Evolutionary conservation across 2,329 filamentous ascomycete species (phyloP).

Genomic region (Nakataea oryzae): DNA sequence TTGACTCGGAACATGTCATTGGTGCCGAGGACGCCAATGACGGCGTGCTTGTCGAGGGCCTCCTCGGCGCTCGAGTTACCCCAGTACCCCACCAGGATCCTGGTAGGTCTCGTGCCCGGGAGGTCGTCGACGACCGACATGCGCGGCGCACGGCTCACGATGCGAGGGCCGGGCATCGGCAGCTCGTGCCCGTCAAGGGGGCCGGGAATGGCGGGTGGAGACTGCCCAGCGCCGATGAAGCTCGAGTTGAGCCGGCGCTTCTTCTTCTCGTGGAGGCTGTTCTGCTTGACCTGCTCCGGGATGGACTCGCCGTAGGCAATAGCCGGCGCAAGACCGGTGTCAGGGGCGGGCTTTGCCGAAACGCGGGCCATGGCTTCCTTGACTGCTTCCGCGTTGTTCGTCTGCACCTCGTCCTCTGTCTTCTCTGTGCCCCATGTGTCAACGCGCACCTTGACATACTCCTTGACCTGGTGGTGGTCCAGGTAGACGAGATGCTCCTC

Average conservation of each 20-base stretch:
- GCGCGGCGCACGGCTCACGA: not conserved
- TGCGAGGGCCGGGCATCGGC: not conserved
- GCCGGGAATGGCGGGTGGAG: not conserved
- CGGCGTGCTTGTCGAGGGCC: conserved; percentile 45
- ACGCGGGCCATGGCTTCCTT: conserved; percentile 34
- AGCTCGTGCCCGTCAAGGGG: not conserved
- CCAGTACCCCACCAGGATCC: conserved; percentile 51
- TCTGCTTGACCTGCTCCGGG: conserved; percentile 26
- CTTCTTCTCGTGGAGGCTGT: conserved; percentile 28
- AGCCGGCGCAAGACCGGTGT: conserved; percentile 28
- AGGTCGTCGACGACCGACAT: conserved; percentile 28
- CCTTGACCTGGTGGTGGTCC: conserved; percentile 48
- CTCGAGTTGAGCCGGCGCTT: conserved; percentile 27
- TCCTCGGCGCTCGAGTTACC: conserved; percentile 37
- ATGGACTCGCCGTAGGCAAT: conserved; percentile 42
- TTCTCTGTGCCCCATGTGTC: conserved; percentile 21
- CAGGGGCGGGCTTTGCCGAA: conserved; percentile 28
- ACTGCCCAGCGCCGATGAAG: not conserved
- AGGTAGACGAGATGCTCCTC: conserved; percentile 43
- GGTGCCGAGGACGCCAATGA: conserved; percentile 50
- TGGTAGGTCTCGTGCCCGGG: conserved; percentile 42
- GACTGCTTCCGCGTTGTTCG: conserved; percentile 30
- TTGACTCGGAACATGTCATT: conserved; percentile 58
- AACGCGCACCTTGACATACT: conserved; percentile 47
- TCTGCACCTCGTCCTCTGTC: conserved; percentile 25